Conservation (phyloP, 2,329 filamentous ascomycete species). For the Aspergillus spinulosporus region DNA sequence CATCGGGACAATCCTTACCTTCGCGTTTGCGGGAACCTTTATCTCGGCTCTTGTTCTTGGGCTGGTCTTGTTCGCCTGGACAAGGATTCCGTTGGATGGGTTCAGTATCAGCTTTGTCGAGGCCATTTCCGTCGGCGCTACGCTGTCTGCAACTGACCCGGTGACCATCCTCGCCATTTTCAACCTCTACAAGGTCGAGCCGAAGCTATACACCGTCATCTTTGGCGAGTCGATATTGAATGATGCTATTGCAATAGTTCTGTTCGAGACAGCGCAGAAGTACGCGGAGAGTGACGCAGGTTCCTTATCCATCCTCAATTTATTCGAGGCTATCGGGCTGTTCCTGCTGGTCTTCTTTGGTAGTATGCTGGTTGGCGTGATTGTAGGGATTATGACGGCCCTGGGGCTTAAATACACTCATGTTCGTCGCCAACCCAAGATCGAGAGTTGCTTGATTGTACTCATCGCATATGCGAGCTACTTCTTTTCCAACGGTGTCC, state of each 20-base stretch:
- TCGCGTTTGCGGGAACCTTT: slow-evolving; percentile 95
- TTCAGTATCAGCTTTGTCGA: slow-evolving; percentile 89
- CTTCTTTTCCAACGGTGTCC: slow-evolving; percentile 93
- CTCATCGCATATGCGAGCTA: slow-evolving; percentile 95
- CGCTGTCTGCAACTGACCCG: slow-evolving; percentile 92
- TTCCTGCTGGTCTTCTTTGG: slow-evolving; percentile 97
- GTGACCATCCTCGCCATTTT: slow-evolving; percentile 98
- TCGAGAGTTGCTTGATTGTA: slow-evolving; percentile 91
- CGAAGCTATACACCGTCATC: slow-evolving; percentile 97
- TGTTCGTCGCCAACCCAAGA: slow-evolving; percentile 88
- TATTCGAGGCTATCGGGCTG: slow-evolving; percentile 88
- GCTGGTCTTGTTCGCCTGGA: slow-evolving; percentile 84
- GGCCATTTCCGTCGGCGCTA: slow-evolving; percentile 93
- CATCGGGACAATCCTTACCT: slow-evolving; percentile 94
- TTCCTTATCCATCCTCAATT: slow-evolving; percentile 72
- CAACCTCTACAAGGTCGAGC: slow-evolving; percentile 98
- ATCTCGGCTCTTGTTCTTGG: slow-evolving; percentile 95
- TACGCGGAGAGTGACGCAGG: slow-evolving; percentile 73
- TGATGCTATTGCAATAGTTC: slow-evolving; percentile 95
- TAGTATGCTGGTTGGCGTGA: slow-evolving; percentile 82
- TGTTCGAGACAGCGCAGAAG: slow-evolving; percentile 95
- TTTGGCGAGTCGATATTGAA: slow-evolving; percentile 98
- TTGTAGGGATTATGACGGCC: slow-evolving; percentile 84
- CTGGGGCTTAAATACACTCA: slow-evolving; percentile 92
- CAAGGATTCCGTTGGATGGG: slow-evolving; percentile 79